These are phyloP conservation scores for Fusarium verticillioides DNA, from an alignment of 2,329 filamentous ascomycete genomes.

Conservation along the genomic window DNA sequence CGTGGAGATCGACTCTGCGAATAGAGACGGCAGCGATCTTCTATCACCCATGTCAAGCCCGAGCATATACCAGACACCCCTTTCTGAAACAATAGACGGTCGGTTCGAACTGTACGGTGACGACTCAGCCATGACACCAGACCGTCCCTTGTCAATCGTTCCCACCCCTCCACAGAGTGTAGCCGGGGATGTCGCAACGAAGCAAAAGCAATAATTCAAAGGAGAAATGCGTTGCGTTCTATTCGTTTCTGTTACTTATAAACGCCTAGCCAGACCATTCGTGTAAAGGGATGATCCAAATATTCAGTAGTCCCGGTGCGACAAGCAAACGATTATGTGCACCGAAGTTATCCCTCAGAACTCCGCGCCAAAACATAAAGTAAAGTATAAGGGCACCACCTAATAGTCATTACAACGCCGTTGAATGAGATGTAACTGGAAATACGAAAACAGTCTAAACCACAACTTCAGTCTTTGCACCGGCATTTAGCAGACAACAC, in stretches of 20 bases:
- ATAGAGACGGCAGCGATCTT: slow-evolving; percentile 22
- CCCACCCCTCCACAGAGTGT: slow-evolving; percentile 42
- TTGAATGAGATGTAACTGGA: neutral
- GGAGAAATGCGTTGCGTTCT: slow-evolving; percentile 18
- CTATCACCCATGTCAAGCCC: slow-evolving; percentile 37
- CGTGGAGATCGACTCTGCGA: slow-evolving; percentile 64
- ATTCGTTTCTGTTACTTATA: slow-evolving; percentile 40
- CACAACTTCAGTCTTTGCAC: neutral
- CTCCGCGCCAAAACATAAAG: slow-evolving; percentile 37
- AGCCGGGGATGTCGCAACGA: slow-evolving; percentile 8
- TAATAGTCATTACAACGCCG: slow-evolving; percentile 33
- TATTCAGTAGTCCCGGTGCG: slow-evolving; percentile 32
- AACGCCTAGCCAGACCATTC: slow-evolving; percentile 46
- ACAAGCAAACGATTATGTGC: slow-evolving; percentile 34
- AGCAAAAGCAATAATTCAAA: slow-evolving; percentile 15
- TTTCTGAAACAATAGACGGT: slow-evolving; percentile 46
- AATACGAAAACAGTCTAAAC: neutral
- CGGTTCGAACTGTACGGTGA: slow-evolving; percentile 60
- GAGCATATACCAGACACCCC: slow-evolving; percentile 35
- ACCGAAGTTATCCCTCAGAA: slow-evolving; percentile 37
- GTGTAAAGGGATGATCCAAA: slow-evolving; percentile 40
- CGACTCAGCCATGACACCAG: slow-evolving; percentile 31
- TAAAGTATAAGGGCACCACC: slow-evolving; percentile 23
- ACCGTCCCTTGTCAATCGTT: slow-evolving; percentile 38
- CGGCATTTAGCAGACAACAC: slow-evolving; percentile 59